Conservation (phyloP, 2,329 filamentous ascomycete genomes). For the Fusarium albidum region DNA sequence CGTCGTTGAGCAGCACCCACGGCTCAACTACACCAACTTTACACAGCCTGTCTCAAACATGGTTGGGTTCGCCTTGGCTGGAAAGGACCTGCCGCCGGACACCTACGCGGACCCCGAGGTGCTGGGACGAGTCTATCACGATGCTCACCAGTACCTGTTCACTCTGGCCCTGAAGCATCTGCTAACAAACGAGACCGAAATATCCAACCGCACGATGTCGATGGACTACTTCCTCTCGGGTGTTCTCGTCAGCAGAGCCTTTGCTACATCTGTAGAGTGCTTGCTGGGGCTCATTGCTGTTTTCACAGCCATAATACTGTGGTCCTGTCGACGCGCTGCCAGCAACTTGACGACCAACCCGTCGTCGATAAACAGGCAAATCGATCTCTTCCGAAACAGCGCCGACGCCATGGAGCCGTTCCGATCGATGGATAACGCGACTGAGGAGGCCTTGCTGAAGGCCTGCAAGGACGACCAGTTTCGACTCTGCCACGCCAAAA, state of each 20-base stretch:
- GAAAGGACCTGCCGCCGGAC: not conserved
- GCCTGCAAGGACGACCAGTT: slow-evolving; percentile 25
- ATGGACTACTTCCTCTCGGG: slow-evolving; percentile 36
- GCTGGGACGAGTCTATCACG: slow-evolving; percentile 28
- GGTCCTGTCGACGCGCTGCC: not conserved
- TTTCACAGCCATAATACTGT: slow-evolving; percentile 24
- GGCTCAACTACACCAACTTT: slow-evolving; percentile 20
- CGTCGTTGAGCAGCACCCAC: slow-evolving; percentile 39
- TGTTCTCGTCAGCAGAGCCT: slow-evolving; percentile 44
- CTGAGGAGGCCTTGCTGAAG: slow-evolving; percentile 14
- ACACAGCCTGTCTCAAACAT: slow-evolving; percentile 40
- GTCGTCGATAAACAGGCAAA: slow-evolving; percentile 33
- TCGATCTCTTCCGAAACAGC: slow-evolving; percentile 33
- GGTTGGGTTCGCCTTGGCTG: slow-evolving; percentile 45
- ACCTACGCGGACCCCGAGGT: slow-evolving; percentile 16
- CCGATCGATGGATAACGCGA: slow-evolving; percentile 5
- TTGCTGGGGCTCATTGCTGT: slow-evolving; percentile 37
- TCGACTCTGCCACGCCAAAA: slow-evolving; percentile 3
- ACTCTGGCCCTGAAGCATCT: slow-evolving; percentile 33
- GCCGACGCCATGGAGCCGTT: slow-evolving; percentile 9
- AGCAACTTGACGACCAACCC: slow-evolving; percentile 39
- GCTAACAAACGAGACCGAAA: slow-evolving; percentile 23
- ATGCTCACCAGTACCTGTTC: slow-evolving; percentile 45
- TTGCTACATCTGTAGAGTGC: slow-evolving; percentile 42
- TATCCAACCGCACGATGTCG: not conserved